Evolutionary conservation across 352 stramenopile species (phyloP).

Genomic region (Globisporangium viniferum): DNA sequence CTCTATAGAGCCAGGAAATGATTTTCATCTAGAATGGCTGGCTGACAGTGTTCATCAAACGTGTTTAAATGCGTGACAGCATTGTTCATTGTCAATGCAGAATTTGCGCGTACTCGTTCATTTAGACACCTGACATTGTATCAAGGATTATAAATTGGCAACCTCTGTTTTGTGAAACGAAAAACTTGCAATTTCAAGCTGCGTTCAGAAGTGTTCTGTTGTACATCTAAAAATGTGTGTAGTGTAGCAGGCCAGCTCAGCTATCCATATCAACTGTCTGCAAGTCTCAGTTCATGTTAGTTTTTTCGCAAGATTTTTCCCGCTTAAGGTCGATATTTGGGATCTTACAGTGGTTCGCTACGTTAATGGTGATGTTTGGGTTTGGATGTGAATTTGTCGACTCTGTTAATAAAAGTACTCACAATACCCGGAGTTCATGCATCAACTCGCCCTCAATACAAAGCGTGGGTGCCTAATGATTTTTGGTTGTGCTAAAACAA

Average conservation of each 20-base stretch:
- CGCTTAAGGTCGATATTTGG: not conserved
- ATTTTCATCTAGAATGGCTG: not conserved
- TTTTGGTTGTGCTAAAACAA: too few relatives aligned
- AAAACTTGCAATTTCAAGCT: not conserved
- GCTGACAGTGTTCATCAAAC: not conserved
- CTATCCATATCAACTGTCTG: not conserved
- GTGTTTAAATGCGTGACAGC: not conserved
- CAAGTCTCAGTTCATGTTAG: too few relatives aligned
- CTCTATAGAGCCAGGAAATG: not conserved
- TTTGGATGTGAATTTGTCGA: too few relatives aligned
- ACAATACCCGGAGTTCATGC: too few relatives aligned
- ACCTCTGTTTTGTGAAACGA: not conserved
- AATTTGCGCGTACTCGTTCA: not conserved
- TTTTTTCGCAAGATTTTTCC: not conserved
- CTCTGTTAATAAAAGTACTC: too few relatives aligned
- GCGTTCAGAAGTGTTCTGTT: not conserved
- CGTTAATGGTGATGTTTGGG: too few relatives aligned
- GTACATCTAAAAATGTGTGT: not conserved
- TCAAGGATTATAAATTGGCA: not conserved
- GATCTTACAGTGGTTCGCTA: not conserved
- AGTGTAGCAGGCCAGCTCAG: not conserved
- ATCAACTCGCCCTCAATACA: too few relatives aligned
- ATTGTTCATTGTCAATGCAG: not conserved
- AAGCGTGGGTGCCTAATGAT: too few relatives aligned
- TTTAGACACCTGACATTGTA: not conserved